Evolutionary conservation across 2,329 filamentous ascomycete genomes (phyloP), one percentile per base, ranked within the genome.

Genomic region (Teratosphaeria viscida): DNA sequence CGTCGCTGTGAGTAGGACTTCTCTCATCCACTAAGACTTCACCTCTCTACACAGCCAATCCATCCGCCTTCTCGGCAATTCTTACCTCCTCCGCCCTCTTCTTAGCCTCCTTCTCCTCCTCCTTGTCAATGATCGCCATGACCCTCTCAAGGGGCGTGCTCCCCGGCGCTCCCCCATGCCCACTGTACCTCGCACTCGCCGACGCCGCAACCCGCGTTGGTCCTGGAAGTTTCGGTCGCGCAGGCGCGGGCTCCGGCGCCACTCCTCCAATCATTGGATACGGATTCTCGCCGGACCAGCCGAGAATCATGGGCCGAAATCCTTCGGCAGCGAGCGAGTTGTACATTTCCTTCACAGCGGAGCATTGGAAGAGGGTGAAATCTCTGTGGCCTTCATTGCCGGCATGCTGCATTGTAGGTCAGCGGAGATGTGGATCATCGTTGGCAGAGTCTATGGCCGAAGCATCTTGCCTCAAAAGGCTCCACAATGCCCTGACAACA

Each of bases 231-330:
- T 66, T 68, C 2, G 66, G 64, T 57, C 64, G 62, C 12, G 63
- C 61, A n/a, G 60, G 56, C 16, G 34, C 34, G 26, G 61, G 64
- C 16, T 66, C 64, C 16, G 70, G 70, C 57, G 69, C 67, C 5
- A 61, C 59, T 16, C 70, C 70, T 11, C 70, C 70, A 10, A 72
- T 66, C 69, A 70, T 70, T 3, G 70, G 70, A 52, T 70, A 72
- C 0, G 70, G 70, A 59, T 72, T 72, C 60, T 72, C 70, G 32
- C 64, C 66, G 1, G 63, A 65, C 61, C 65, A 72, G 54, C 70
- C 70, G 16, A 70, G 56, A 10, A 72, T 62, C 64, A 71, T 67
- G 5, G 70, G 70, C 10, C 70, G 64, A 61, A 70, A 71, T 16
- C 70, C 70, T 58, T 67, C 60, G 23, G 61, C 59, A 26, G 67